Base-by-base conservation (phyloP, 768 basidiomycete species). In the Pulveroboletus frians region DNA sequence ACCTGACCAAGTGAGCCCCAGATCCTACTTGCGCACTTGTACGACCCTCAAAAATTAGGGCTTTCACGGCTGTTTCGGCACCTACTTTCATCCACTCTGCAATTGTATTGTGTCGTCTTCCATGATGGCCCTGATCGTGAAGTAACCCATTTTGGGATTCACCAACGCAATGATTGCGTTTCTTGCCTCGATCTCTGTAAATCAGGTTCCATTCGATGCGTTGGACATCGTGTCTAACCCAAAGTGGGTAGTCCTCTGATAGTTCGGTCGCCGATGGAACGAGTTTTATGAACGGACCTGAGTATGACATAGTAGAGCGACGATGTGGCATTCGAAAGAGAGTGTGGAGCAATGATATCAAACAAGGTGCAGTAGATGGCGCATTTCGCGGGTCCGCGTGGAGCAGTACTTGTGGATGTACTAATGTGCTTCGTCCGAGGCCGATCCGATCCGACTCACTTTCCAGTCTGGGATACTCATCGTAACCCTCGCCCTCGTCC, bases 91-190 rank as follows among this genome's bases (percentile, higher is more conserved):
- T 86, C 35, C 73, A 71, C 5, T 83, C 85, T 0, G 5, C 6
- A 26, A 26, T 26, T 26, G 23, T 26, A 26, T 26, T 26, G 71
- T 88, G 0, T 80, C 85, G 0, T 90, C 88, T 5, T 78, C 85
- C 4, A 87, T 87, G 80, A 70, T 88, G 1, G 82, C 87, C 0
- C 86, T 86, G 0, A 85, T 85, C 0, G 69, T 3, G 73, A 79
- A 45, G 56, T 90, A 0, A 81, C 71, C 3, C 63, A 79, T 17
- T 82, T 89, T 52, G 72, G 77, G 1, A 74, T 88, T 26, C 9
- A 80, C 61, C 57, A 51, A 55, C 2, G 75, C 70, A 0, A 46
- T 79, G 3, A 67, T 78, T 17, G 78, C 78, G 2, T 75, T 90
- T 67, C 77, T 75, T 21, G 79, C 77, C 0, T 84, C 82, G 0